Percentiles rank a stretch among this genome's conserved stretches.
Conservation (phyloP, 179 eudicot genomes). For the Amaranthus tricolor region DNA sequence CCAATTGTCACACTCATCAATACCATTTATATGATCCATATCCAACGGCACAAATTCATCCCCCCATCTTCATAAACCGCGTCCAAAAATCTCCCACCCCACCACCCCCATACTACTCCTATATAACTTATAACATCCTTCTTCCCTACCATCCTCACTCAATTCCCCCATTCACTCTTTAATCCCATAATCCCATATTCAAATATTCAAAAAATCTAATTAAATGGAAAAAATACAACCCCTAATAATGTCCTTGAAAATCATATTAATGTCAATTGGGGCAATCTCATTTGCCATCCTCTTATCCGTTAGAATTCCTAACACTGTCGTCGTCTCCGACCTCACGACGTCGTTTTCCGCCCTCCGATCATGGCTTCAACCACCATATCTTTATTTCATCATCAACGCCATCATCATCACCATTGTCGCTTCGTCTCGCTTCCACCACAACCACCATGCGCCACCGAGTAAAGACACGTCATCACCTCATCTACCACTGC, state of each 20-base stretch:
- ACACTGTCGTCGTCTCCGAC: background rate
- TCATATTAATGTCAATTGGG: conserved; percentile 22
- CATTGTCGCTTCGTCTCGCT: conserved; percentile 32
- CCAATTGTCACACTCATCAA: too few species aligned
- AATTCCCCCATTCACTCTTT: too few species aligned
- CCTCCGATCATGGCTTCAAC: conserved; percentile 32
- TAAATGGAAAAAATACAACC: conserved; percentile 21
- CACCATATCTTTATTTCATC: conserved; percentile 39
- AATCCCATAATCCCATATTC: too few species aligned
- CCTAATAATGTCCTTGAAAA: conserved; percentile 26
- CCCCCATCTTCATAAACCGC: too few species aligned
- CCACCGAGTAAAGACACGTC: too few species aligned
- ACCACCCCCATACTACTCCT: too few species aligned
- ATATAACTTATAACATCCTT: too few species aligned
- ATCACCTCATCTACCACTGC: background rate
- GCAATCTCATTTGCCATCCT: conserved; percentile 20
- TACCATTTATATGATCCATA: too few species aligned
- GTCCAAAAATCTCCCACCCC: too few species aligned
- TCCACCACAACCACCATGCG: conserved; percentile 26
- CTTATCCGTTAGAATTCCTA: conserved; percentile 4
- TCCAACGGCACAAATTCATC: too few species aligned
- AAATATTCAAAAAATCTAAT: background rate
- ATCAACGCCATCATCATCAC: conserved; percentile 34
- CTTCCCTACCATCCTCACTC: too few species aligned
- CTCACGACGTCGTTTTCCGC: conserved; percentile 17